A percentile compares a stretch with the other conserved stretches of the same genome.
Evolutionary conservation across 1,139 yeast genomes (phyloP).

Genomic region (Geotrichum aggregatum): DNA sequence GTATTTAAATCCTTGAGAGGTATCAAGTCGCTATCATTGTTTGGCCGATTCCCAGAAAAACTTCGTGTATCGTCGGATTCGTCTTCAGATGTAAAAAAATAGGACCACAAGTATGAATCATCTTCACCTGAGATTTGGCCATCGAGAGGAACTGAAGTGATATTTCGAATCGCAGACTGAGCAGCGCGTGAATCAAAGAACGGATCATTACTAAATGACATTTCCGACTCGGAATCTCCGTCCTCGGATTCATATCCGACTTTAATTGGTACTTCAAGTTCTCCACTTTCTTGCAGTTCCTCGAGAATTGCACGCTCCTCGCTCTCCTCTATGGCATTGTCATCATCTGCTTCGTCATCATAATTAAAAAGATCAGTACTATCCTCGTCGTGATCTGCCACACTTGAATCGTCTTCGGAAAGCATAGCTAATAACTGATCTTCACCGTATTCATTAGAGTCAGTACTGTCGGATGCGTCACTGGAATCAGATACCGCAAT

Average conservation of each 20-base stretch:
- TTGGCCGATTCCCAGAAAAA: conserved; percentile 22
- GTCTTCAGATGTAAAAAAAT: conserved; percentile 40
- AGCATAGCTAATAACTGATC: conserved; percentile 27
- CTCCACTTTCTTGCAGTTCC: conserved; percentile 32
- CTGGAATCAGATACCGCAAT: conserved; percentile 16
- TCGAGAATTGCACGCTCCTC: conserved; percentile 40
- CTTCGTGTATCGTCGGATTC: conserved; percentile 25
- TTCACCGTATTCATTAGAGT: conserved; percentile 30
- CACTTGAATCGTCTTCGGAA: conserved; percentile 27
- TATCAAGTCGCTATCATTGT: conserved; percentile 6
- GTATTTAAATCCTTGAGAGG: background rate
- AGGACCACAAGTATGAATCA: conserved; percentile 42
- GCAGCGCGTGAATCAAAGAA: conserved; percentile 32
- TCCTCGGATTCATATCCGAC: conserved; percentile 35
- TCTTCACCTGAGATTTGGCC: conserved; percentile 28
- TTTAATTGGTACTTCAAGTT: conserved; percentile 26
- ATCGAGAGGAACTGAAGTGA: conserved; percentile 16
- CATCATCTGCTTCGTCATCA: conserved; percentile 30
- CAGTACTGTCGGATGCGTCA: conserved; percentile 22
- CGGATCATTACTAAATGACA: conserved; percentile 33
- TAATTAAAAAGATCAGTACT: conserved; percentile 29
- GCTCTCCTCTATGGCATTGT: conserved; percentile 34
- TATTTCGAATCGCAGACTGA: conserved; percentile 17
- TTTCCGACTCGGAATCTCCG: conserved; percentile 28
- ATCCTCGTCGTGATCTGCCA: conserved; percentile 25